Conservation (phyloP, 208 protist species). For the Wallacemonas rigidus region DNA sequence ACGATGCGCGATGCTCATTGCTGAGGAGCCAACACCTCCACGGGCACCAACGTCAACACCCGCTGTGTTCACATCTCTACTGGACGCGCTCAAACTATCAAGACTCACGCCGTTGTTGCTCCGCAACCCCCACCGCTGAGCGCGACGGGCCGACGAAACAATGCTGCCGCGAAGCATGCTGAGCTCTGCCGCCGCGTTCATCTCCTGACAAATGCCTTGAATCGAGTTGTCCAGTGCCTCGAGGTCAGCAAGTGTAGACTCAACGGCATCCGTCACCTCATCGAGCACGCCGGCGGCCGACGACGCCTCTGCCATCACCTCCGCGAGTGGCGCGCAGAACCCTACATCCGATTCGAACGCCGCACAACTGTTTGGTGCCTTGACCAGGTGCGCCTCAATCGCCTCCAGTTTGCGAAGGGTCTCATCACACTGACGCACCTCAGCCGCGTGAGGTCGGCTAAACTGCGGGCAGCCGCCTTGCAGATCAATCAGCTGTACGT, state of each 20-base stretch:
- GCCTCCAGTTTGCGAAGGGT: conserved; percentile 55
- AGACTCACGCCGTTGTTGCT: not conserved
- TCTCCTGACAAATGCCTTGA: conserved; percentile 47
- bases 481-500: conserved; percentile 93
- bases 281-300: not conserved
- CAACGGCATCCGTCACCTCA: conserved; percentile 6
- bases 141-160: not conserved
- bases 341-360: not conserved
- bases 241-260: conserved; percentile 42
- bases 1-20: not conserved
- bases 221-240: conserved; percentile 39
- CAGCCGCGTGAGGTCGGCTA: conserved; percentile 88
- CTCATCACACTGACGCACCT: conserved; percentile 92
- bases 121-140: not conserved
- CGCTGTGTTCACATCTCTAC: no score
- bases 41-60: no score
- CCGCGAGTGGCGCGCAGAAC: not conserved
- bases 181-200: conserved; percentile 44
- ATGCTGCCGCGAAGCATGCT: conserved; percentile 24
- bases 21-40: not conserved
- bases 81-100: no score
- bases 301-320: not conserved
- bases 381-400: conserved; percentile 33
- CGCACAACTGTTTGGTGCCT: not conserved
- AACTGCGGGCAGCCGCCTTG: conserved; percentile 71